Base-by-base conservation (phyloP, 352 stramenopile species). In the Globisporangium nagaii region DNA sequence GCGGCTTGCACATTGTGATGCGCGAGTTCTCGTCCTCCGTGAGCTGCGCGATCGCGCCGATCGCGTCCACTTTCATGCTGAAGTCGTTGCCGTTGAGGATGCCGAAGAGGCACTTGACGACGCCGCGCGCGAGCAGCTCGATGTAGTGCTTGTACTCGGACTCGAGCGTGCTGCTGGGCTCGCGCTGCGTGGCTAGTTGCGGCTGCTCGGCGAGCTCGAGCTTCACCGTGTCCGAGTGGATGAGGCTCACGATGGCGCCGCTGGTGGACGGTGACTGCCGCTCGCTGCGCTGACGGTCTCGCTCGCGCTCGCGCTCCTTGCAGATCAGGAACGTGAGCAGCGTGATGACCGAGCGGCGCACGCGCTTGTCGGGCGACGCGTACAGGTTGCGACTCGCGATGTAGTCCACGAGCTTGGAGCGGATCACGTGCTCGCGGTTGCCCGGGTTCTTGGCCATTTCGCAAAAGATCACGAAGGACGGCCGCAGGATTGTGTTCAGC, bases 91-190 rank as follows among this genome's bases (percentile, higher is more conserved):
- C 79, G 15, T 56, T 47, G 6, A 90, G 61, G 41, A 88, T 84
- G 3, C 75, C 78, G 60, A 88, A 88, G 42, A 88, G 65, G 17
- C 76, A 88, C 41, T 86, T 82, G 44, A 89, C 77, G 27, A 88
- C 68, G 10, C 80, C 80, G n/a, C 79, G 70, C 0, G 80, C 78
- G 5, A 89, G 58, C 1, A 91, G 59, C 31, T 91, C 78, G 37
- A 89, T 82, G 56, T 89, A 87, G 50, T 84, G 75, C 56, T 80
- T 75, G 47, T 85, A 85, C 37, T 88, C 70, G 31, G 63, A 50
- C 45, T 80, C 72, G 0, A 50, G 50, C 8, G 32, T 25, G 25
- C n/a, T 44, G 34, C 34, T 22, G 48, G 7, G 34, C 43, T 48
- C 28, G 8, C 36, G 28, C 17, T 30, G 43, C 6, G 13, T 11